Base-by-base conservation (phyloP, 345 rosid genomes). In the Schrenkiella parvula region DNA sequence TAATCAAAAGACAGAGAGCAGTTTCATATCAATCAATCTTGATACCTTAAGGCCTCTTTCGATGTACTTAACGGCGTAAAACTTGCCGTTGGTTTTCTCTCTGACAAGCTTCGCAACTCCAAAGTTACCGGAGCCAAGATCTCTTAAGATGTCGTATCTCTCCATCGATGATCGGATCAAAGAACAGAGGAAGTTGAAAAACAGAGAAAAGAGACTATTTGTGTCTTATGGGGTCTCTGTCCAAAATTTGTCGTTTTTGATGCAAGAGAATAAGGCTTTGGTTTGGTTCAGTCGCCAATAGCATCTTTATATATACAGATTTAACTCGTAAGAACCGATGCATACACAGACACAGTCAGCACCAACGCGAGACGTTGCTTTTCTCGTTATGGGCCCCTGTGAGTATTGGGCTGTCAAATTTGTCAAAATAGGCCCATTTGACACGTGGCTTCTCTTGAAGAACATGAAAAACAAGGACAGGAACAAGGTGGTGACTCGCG, bases 101-200 rank as follows among this genome's bases (percentile, higher is more conserved):
- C 80, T 86, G 1, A 84, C 91, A 31, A 92, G 81, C 83, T 86
- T 92, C 0, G 98, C 96, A 67, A 89, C 98, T 48, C 96, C 95
- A 57, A 92, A 92, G 76, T 92, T 92, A 17, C 98, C 96, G 6
- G 95, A 87, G 44, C 96, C 98, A 50, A 92, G 89, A 84, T 88
- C 91, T 78, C 83, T 87, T 69, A 86, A 51, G 63, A 83, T 75
- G 82, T 92, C 98, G 73, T 84, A 92, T 50, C 89, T 84, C 74
- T 92, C 98, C 96, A 89, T 92, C 46, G 51, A 23, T 74, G 55
- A 19, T 48, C 21, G 52, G 54, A 66, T 55, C 65, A 73, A 71
- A 58, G 42, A 61, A 58, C 59, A 71, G 50, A 50, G 50, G 17
- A 17, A 34, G 11, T 51, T 32, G 32, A 47, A 17, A 50, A 44